A percentile compares a stretch with the other conserved stretches of the same genome.
Conservation (phyloP, 495 filamentous ascomycete genomes). For the Trichoderma virens region DNA sequence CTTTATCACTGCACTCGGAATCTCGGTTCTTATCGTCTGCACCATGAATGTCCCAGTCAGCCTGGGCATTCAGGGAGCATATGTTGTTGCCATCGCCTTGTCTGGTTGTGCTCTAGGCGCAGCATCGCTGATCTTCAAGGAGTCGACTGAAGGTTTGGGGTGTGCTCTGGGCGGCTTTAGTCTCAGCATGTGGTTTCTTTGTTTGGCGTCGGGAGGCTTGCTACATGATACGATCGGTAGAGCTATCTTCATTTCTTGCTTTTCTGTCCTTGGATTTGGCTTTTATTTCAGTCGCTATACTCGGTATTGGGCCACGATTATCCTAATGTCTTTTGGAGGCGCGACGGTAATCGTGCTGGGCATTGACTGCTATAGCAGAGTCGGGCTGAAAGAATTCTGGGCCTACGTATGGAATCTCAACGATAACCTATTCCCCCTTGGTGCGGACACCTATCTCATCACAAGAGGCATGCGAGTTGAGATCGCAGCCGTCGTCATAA, state of each 20-base stretch:
- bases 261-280: conserved; percentile 58
- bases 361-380: conserved; percentile 84
- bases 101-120: conserved; percentile 73
- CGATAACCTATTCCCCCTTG: conserved; percentile 66
- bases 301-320: conserved; percentile 67
- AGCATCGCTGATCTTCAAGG: conserved; percentile 68
- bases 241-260: conserved; percentile 65
- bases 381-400: conserved; percentile 94
- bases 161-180: conserved; percentile 86
- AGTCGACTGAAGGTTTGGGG: conserved; percentile 79
- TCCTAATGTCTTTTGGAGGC: conserved; percentile 69
- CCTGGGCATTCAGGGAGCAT: conserved; percentile 76
- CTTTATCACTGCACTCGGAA: conserved; percentile 63
- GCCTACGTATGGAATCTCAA: conserved; percentile 87
- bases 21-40: conserved; percentile 81
- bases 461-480: conserved; percentile 84
- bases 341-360: conserved; percentile 72
- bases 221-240: conserved; percentile 53
- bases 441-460: conserved; percentile 70
- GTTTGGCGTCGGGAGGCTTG: conserved; percentile 68
- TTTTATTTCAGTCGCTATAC: conserved; percentile 77
- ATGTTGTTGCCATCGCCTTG: conserved; percentile 72
- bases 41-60: conserved; percentile 76
- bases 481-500: conserved; percentile 65
- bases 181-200: conserved; percentile 84